Conservation (phyloP, 305 asterid genomes). For the Ruellia speciosa region DNA sequence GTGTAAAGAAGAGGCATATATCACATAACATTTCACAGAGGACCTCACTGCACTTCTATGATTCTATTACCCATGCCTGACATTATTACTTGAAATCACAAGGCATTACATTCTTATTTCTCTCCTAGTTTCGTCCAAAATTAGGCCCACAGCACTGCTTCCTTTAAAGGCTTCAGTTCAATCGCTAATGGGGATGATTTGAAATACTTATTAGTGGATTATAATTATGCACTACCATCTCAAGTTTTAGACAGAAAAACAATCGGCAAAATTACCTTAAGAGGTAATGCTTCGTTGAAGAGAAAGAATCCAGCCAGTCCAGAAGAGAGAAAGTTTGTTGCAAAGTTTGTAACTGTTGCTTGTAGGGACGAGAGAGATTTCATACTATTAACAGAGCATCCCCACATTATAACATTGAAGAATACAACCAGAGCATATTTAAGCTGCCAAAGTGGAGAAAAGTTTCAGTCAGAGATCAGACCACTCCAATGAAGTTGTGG, state of each 20-base stretch:
- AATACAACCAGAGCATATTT: constrained; percentile 58
- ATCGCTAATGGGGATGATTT: neutral
- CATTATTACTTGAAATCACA: neutral
- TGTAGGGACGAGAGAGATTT: constrained; percentile 79
- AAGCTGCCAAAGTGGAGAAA: constrained; percentile 32
- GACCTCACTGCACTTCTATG: neutral
- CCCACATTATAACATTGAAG: constrained; percentile 84
- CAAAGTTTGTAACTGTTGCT: constrained; percentile 90
- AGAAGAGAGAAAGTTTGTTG: constrained; percentile 71
- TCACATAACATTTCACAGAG: too few relatives aligned
- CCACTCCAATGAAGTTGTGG: neutral
- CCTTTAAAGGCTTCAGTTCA: neutral
- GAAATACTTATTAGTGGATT: neutral
- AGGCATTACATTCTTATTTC: neutral
- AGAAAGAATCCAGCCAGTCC: constrained; percentile 82
- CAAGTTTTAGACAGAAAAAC: neutral
- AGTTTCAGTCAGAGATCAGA: constrained; percentile 14
- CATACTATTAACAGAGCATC: constrained; percentile 81
- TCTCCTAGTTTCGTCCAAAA: constrained; percentile 3
- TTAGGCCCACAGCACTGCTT: neutral
- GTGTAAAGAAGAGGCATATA: too few relatives aligned
- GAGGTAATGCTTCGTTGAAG: constrained; percentile 53
- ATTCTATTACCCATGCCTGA: neutral
- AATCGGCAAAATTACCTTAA: constrained; percentile 40
- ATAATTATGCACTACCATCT: neutral